These are phyloP conservation scores for Rhizophagus prolifer DNA, from an alignment of 192 early-diverging fungal genomes.

Conservation along the genomic window DNA sequence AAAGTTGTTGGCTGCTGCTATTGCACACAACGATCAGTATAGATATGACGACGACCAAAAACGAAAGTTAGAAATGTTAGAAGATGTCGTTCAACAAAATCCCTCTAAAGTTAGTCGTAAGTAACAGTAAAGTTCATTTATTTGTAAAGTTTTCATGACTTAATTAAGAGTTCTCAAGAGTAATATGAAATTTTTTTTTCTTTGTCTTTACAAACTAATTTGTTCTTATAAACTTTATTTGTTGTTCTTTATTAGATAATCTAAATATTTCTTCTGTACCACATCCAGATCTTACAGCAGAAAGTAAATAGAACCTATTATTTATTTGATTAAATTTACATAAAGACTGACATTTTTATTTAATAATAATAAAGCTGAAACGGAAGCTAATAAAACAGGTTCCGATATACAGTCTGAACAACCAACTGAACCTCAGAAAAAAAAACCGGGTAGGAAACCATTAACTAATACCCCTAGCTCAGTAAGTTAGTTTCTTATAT, in stretches of 20 bases:
- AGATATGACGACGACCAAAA: slow-evolving; percentile 44
- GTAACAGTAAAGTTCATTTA: not conserved
- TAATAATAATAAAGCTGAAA: not conserved
- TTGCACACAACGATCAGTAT: slow-evolving; percentile 45
- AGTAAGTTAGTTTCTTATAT: slow-evolving; percentile 18
- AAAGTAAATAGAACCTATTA: not conserved
- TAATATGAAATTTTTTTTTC: no score
- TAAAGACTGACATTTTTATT: not conserved
- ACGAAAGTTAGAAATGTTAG: slow-evolving; percentile 37
- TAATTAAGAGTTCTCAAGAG: no score
- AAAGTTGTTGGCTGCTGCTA: slow-evolving; percentile 44
- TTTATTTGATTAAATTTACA: not conserved
- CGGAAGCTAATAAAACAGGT: not conserved
- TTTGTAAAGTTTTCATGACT: not conserved
- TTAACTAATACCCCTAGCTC: slow-evolving; percentile 43
- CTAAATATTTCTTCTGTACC: slow-evolving; percentile 28
- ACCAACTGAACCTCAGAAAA: slow-evolving; percentile 29
- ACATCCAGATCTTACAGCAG: slow-evolving; percentile 19
- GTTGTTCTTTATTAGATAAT: slow-evolving; percentile 9
- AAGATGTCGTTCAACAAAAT: slow-evolving; percentile 25
- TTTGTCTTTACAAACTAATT: no score
- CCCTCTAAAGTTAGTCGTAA: slow-evolving; percentile 33
- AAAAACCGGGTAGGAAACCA: slow-evolving; percentile 63
- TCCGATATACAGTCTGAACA: not conserved
- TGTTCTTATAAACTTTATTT: not conserved